Evolutionary conservation across 2,329 filamentous ascomycete species (phyloP).

Genomic region (Trichoderma afroharzianum): DNA sequence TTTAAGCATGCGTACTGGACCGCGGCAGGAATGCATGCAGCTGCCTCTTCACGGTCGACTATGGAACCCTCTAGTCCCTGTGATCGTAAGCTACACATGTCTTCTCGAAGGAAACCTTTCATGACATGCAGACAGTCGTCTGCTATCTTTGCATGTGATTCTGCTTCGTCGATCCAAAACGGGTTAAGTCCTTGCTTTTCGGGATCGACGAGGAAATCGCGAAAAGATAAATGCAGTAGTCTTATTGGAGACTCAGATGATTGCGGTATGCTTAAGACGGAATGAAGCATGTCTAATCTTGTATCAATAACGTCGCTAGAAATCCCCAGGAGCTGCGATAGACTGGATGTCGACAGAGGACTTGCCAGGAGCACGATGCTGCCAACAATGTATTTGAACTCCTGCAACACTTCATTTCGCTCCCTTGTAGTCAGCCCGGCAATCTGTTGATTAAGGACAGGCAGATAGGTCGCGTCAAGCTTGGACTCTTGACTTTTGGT

Average conservation of each 20-base stretch:
- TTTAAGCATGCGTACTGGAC: slow-evolving; percentile 8
- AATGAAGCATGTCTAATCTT: slow-evolving; percentile 30
- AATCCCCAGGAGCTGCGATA: slow-evolving; percentile 29
- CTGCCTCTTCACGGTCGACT: background rate
- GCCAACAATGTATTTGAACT: slow-evolving; percentile 31
- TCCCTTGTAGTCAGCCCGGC: background rate
- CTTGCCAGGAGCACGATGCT: slow-evolving; percentile 29
- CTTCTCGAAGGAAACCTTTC: background rate
- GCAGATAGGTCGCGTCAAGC: slow-evolving; percentile 21
- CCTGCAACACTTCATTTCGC: slow-evolving; percentile 15
- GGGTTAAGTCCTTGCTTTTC: background rate
- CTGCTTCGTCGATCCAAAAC: background rate
- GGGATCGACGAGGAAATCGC: background rate
- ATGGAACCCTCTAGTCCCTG: background rate
- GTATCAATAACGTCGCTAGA: slow-evolving; percentile 18
- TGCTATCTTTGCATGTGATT: background rate
- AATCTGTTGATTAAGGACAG: slow-evolving; percentile 19
- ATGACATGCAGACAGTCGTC: background rate
- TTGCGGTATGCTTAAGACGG: slow-evolving; percentile 32
- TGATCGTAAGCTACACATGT: background rate
- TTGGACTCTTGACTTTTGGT: slow-evolving; percentile 13
- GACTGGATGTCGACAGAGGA: slow-evolving; percentile 28
- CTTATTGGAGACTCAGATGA: slow-evolving; percentile 25
- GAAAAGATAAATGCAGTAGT: slow-evolving; percentile 17
- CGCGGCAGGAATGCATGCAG: background rate